Evolutionary conservation across 192 early-diverging fungal genomes (phyloP), one percentile per base, ranked within the genome.

Genomic region (Gonapodya prolifera): DNA sequence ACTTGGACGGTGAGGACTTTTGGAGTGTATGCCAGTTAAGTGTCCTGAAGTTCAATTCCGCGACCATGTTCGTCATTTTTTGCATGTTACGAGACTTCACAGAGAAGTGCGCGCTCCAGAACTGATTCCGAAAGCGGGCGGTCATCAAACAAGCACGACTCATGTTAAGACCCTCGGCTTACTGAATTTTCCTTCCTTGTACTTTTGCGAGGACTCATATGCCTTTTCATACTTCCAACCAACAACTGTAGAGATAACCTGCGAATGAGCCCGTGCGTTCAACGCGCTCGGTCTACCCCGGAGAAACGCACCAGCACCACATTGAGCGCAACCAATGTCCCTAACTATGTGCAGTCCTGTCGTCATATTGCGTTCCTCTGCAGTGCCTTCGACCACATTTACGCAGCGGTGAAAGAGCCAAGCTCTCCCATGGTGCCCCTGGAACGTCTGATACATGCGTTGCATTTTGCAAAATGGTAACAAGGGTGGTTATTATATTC

Each of bases 121-220:
- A 61, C 45, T 61, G 23, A 16, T 8, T 61, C 45, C 8, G 23
- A 61, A 16, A 8, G 45, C 45, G 45, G 8, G 45, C 23, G 23
- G 45, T 16, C 8, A 61, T 61, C 45, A 61, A 61, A 61, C 45
- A 23, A 61, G 45, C 8, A 61, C 8, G 23, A 8, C 45, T 8
- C 45, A 61, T 61, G 8, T 61, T 61, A 61, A n/a, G n/a, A n/a
- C n/a, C n/a, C n/a, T n/a, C n/a, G n/a, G n/a, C 45, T 61, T 61
- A 61, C 45, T 91, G 81, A 86, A 92, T 73, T 85, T 87, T n/a
- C 92, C 92, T 77, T 92, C 91, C 80, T 94, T 92, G 84, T 92
- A 94, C 69, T 83, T 87, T 79, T 92, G 86, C 1, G 77, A 75
- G 23, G 84, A 82, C 77, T 91, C 92, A 78, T 85, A 89, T 8